phyloP scores from a whole-genome alignment of 1,139 yeast species.

The Suhomyces chickasaworum region DNA sequence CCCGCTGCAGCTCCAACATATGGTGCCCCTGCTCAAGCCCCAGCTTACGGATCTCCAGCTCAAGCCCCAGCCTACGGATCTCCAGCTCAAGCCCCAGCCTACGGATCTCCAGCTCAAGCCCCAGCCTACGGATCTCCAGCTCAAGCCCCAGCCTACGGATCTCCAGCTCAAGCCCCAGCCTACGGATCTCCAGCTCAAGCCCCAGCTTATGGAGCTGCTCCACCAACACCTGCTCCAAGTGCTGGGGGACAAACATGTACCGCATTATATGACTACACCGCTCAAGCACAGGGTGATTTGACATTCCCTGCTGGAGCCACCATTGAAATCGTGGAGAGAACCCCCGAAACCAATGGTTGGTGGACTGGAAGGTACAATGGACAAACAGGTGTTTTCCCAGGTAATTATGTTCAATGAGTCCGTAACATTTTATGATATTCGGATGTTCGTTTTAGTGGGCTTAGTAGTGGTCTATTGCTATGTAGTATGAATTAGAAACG shows the following conservation, averaged over 20 bases:
- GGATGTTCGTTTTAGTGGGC: background rate
- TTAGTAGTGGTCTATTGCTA: background rate
- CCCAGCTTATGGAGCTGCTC: constrained; percentile 19
- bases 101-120: constrained; percentile 15
- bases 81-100: constrained; percentile 29
- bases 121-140: constrained; percentile 14
- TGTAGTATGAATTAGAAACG: background rate
- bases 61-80: constrained; percentile 16
- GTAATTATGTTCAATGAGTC: constrained; percentile 74
- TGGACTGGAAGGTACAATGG: constrained; percentile 96
- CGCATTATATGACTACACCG: constrained; percentile 74
- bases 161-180: constrained; percentile 14
- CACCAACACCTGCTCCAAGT: constrained; percentile 35
- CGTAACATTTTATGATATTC: background rate
- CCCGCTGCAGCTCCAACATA: constrained; percentile 10
- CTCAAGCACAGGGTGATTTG: constrained; percentile 89
- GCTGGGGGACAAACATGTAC: constrained; percentile 62
- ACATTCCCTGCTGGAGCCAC: constrained; percentile 84
- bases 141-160: constrained; percentile 15
- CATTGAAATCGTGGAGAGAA: constrained; percentile 79
- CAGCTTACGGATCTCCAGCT: constrained; percentile 12
- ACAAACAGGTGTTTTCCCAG: constrained; percentile 89
- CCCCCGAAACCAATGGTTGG: constrained; percentile 91
- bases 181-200: constrained; percentile 12
- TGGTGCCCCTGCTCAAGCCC: constrained; percentile 13